These are phyloP conservation scores for Parascedosporium putredinis DNA, from an alignment of 2,329 filamentous ascomycete species.

Conservation along the genomic window DNA sequence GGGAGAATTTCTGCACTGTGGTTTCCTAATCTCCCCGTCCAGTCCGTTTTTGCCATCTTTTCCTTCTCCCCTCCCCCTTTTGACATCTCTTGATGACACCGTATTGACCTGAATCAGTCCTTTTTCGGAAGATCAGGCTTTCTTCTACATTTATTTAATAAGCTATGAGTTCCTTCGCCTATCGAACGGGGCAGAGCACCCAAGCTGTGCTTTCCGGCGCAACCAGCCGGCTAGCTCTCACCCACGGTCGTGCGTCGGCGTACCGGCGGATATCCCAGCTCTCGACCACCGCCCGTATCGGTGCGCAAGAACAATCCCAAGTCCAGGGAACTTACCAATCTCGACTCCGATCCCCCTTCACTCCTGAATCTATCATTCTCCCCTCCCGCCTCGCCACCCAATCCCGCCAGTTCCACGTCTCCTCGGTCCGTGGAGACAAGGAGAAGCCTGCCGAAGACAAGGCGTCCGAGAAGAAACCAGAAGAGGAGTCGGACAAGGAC, in stretches of 20 bases:
- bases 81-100: neutral
- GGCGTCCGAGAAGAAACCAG: conserved; percentile 16
- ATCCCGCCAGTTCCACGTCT: conserved; percentile 28
- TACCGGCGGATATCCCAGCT: conserved; percentile 34
- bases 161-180: conserved; percentile 6
- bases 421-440: conserved; percentile 20
- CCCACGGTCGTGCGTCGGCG: conserved; percentile 34
- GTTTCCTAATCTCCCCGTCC: neutral
- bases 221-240: conserved; percentile 16
- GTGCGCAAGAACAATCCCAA: neutral
- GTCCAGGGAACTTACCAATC: conserved; percentile 13
- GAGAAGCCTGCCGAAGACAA: conserved; percentile 26
- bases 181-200: conserved; percentile 5
- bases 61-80: conserved; percentile 1
- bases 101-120: conserved; percentile 1
- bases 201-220: conserved; percentile 8
- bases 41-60: neutral
- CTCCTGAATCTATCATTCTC: conserved; percentile 27
- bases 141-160: neutral
- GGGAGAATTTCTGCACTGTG: neutral
- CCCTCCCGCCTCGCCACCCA: conserved; percentile 23
- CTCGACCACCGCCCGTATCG: conserved; percentile 16
- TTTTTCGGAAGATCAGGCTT: neutral
- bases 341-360: conserved; percentile 35
- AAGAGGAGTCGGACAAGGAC: conserved; percentile 12